Evolutionary conservation across 768 basidiomycete species (phyloP).

Genomic region (Tricholoma saponaceum): DNA sequence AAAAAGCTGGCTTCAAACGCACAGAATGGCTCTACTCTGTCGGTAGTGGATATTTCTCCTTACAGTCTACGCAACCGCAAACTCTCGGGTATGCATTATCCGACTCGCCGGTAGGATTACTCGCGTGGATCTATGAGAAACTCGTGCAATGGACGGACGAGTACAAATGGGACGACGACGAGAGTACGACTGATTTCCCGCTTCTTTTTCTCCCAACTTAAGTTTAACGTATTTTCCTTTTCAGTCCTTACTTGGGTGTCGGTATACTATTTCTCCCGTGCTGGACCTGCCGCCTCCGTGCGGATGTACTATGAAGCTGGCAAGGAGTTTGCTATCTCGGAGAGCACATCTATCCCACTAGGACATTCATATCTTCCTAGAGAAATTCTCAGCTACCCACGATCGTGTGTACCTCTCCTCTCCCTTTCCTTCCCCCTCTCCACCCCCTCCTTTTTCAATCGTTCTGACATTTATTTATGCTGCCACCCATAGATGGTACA

Average conservation of each 20-base stretch:
- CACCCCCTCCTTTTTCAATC: not conserved
- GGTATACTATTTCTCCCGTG: no score
- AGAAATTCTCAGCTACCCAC: constrained; percentile 28
- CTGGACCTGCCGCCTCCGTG: no score
- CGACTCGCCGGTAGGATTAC: constrained; percentile 49
- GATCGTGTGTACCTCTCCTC: constrained; percentile 20
- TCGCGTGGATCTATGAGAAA: constrained; percentile 46
- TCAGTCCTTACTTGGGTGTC: not conserved
- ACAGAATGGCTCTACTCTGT: constrained; percentile 24
- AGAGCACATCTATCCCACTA: constrained; percentile 32
- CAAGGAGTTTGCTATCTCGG: not conserved
- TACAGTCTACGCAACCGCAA: constrained; percentile 41
- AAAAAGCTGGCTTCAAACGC: constrained; percentile 25
- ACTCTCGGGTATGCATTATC: constrained; percentile 42
- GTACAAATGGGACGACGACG: constrained; percentile 55
- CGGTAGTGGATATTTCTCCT: constrained; percentile 31
- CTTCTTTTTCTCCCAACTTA: not conserved
- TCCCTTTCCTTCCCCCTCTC: not conserved
- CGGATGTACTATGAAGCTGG: constrained; percentile 52
- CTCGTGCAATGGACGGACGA: constrained; percentile 39
- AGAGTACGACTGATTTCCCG: constrained; percentile 28
- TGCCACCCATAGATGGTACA: constrained; percentile 14
- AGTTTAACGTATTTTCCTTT: not conserved
- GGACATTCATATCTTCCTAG: constrained; percentile 47
- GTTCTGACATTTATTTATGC: not conserved